These are phyloP conservation scores for Pythium aquatile DNA, from an alignment of 352 stramenopile genomes.

Conservation along the genomic window DNA sequence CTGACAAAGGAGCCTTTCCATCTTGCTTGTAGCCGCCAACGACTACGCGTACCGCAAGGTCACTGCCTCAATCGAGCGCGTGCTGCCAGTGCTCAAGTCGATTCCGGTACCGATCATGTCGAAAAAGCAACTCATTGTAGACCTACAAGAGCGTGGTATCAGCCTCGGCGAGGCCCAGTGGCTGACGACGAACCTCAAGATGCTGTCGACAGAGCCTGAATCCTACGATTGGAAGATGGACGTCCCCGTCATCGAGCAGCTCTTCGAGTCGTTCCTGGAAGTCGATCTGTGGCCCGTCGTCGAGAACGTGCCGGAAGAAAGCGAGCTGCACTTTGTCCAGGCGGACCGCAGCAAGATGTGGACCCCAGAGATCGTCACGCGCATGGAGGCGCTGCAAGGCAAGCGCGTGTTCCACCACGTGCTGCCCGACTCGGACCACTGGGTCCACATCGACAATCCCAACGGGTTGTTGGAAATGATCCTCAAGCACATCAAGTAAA, in stretches of 20 bases:
- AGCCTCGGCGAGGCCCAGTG: conserved; percentile 69
- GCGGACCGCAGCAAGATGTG: conserved; percentile 79
- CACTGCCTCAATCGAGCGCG: conserved; percentile 69
- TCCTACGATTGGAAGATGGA: conserved; percentile 84
- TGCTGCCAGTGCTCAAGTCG: conserved; percentile 66
- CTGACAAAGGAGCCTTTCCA: neutral
- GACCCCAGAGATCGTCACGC: conserved; percentile 43
- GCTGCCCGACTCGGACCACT: conserved; percentile 73
- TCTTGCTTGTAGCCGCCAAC: conserved; percentile 32
- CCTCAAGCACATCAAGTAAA: conserved; percentile 23
- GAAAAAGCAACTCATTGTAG: conserved; percentile 61
- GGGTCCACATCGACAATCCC: conserved; percentile 86
- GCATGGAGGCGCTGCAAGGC: conserved; percentile 44
- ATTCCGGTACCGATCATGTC: conserved; percentile 72
- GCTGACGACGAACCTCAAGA: conserved; percentile 77
- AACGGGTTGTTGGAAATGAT: conserved; percentile 69
- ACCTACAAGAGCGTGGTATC: conserved; percentile 61
- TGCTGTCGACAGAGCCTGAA: conserved; percentile 46
- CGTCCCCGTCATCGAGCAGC: conserved; percentile 64
- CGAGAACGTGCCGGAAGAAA: conserved; percentile 31
- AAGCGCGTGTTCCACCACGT: conserved; percentile 63
- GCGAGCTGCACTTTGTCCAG: conserved; percentile 75
- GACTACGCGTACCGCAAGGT: conserved; percentile 65
- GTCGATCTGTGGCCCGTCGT: conserved; percentile 74
- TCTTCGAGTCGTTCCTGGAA: conserved; percentile 65